Base-by-base conservation (phyloP, 2,329 filamentous ascomycete species). In the Colletotrichum nymphaeae region DNA sequence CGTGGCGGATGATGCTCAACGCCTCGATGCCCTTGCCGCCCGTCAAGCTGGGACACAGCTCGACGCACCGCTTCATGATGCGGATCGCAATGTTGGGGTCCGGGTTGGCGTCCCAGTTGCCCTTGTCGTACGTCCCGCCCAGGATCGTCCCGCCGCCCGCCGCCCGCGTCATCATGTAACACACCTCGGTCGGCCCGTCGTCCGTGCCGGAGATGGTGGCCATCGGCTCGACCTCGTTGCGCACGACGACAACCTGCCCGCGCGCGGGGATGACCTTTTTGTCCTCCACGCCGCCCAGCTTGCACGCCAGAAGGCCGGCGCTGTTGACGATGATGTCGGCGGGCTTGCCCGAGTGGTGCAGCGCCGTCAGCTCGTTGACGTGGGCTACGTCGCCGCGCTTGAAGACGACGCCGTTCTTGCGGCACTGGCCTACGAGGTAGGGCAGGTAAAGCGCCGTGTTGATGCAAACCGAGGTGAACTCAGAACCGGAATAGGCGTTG, bases 91-190 rank as follows among this genome's bases (percentile, higher is more conserved):
- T 87, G 79, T 94, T 94, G 0, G 93, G 92, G 78, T 98, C 95
- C 1, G 93, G 91, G 76, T 92, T 88, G 49, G 91, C 89, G 76
- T 97, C 93, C 94, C 94, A 97, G 78, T 92, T 93, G 32, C 91
- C 88, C 77, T 93, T 90, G 80, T 95, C 92, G 78, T 97, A 94
- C 59, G 92, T 96, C 2, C 95, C 95, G n/a, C 95, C 95, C 2
- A 98, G 85, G 55, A 98, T 88, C 0, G 94, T 97, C 12, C 95
- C 95, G 24, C 95, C 95, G n/a, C 89, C 89, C 0, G 88, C 88
- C 1, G 95, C 94, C 32, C 95, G 89, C 78, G 91, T 91, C 95
- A 98, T 98, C 60, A 93, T 88, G 80, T 98, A 98, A 71, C 90
- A 85, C 5, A 92, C 85, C 82, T 98, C 95, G 42, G 93, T 91